Percentiles rank a stretch among this genome's conserved stretches.
These are phyloP conservation scores for Boletus coccyginus DNA, from an alignment of 768 basidiomycete genomes.

Conservation along the genomic window DNA sequence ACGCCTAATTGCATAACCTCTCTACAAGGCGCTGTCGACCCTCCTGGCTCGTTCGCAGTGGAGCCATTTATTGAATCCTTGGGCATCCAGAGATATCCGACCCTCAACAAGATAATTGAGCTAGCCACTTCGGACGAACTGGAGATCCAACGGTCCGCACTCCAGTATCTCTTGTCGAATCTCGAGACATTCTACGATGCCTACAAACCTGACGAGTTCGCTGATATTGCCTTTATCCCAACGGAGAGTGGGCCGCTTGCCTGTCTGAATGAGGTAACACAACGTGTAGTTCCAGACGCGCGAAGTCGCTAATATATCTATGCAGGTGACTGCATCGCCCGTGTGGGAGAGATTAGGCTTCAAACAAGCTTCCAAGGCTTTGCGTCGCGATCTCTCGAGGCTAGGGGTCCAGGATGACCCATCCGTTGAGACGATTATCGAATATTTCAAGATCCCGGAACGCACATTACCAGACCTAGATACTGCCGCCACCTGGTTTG, in stretches of 20 bases:
- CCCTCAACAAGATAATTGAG: constrained; percentile 2
- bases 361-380: neutral
- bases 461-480: neutral
- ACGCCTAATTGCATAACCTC: constrained; percentile 20
- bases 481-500: constrained; percentile 7
- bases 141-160: neutral
- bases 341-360: constrained; percentile 12
- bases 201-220: constrained; percentile 12
- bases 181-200: constrained; percentile 6
- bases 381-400: constrained; percentile 7
- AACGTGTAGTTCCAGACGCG: neutral
- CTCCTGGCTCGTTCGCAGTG: neutral
- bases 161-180: constrained; percentile 11
- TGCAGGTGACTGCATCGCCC: constrained; percentile 5
- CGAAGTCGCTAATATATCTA: neutral
- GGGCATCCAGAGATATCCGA: constrained; percentile 1
- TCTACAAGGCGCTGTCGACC: neutral
- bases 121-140: constrained; percentile 4
- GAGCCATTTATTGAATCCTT: constrained; percentile 1
- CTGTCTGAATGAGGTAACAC: constrained; percentile 7
- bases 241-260: constrained; percentile 6
- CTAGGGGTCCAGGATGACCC: constrained; percentile 11
- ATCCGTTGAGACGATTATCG: constrained; percentile 1
- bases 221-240: constrained; percentile 10
- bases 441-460: neutral